A percentile compares a stretch with the other conserved stretches of the same genome.
Conservation (phyloP, 441 rosid species). For the Brassica hybrid region DNA sequence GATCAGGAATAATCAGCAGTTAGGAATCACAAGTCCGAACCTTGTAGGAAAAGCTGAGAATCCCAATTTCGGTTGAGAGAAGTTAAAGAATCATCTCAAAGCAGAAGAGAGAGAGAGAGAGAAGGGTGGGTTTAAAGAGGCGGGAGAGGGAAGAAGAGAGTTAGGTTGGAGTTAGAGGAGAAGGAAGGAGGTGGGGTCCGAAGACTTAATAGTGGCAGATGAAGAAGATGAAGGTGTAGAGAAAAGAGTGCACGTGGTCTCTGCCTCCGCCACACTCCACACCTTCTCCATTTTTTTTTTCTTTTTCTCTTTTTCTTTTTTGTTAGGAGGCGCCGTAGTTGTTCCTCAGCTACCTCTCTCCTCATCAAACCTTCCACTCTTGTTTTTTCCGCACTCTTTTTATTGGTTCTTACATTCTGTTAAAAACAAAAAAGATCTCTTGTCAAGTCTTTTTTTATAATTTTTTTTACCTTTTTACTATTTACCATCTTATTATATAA, state of each 20-base stretch:
- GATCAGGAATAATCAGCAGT: slow-evolving; percentile 14
- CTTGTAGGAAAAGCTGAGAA: background rate
- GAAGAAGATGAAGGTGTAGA: slow-evolving; percentile 26
- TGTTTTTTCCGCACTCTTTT: slow-evolving; percentile 39
- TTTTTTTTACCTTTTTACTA: background rate
- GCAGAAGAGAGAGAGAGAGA: background rate
- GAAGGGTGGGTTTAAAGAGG: slow-evolving; percentile 39
- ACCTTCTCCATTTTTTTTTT: slow-evolving; percentile 37
- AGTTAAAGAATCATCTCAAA: slow-evolving; percentile 19
- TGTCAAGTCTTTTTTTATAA: background rate
- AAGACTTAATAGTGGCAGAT: slow-evolving; percentile 43
- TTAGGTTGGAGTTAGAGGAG: slow-evolving; percentile 50
- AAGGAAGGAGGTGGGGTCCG: slow-evolving; percentile 40
- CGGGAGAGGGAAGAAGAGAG: slow-evolving; percentile 30
- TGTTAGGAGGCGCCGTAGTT: slow-evolving; percentile 42
- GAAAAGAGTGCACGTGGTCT: slow-evolving; percentile 45
- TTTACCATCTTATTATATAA: too few relatives aligned
- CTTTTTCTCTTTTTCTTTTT: slow-evolving; percentile 11
- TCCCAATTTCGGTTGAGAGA: slow-evolving; percentile 6
- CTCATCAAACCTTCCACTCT: slow-evolving; percentile 33
- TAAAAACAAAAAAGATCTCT: background rate
- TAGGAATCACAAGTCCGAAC: slow-evolving; percentile 19
- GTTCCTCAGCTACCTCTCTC: slow-evolving; percentile 39
- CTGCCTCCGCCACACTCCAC: slow-evolving; percentile 52
- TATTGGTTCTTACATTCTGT: slow-evolving; percentile 6